Evolutionary conservation across 805 yeast species (phyloP), one percentile per base, ranked within the genome.

Genomic region (Phaffomyces thermotolerans): DNA sequence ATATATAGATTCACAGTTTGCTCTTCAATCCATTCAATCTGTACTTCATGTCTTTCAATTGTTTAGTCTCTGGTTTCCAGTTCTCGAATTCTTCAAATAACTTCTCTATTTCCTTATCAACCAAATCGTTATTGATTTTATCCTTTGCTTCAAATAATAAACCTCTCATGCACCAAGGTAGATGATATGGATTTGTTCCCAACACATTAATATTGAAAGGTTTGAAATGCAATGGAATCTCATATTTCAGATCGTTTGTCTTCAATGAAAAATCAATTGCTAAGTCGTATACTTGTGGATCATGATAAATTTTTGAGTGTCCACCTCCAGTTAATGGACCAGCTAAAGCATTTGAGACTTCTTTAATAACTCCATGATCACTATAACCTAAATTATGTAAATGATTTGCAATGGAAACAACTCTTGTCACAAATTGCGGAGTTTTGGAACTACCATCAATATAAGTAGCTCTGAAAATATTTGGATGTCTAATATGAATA

Each of bases 271-370:
- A 82, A 46, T 79, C 73, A 35, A 90, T 56, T 0, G 93, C 96
- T 48, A 86, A 59, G 51, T 81, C 86, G 59, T 91, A 91, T 1
- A 93, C 98, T 44, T 80, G 76, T 4, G 81, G 78, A 51, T 87
- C 95, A 54, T 85, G 84, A 62, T 91, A 91, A 24, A 93, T 79
- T 49, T 76, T 82, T 0, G 97, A 89, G 60, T 91, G 99, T 0
- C 99, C 99, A 8, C 93, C 90, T 3, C 97, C 96, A 0, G 96
- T 91, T 42, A 93, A 67, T 1, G 96, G 84, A 0, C 99, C 99
- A 0, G 95, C 93, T 49, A 84, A 63, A 0, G 86, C 73, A 35
- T 71, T 74, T 43, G 96, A 86, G 36, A 91, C 73, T 58, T 93
- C 97, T 49, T 81, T 81, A 18, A 91, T 69, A 13, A 93, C 84